Evolutionary conservation across 805 yeast species (phyloP), one percentile per base, ranked within the genome.

Genomic region (Ogataea ramenticola): DNA sequence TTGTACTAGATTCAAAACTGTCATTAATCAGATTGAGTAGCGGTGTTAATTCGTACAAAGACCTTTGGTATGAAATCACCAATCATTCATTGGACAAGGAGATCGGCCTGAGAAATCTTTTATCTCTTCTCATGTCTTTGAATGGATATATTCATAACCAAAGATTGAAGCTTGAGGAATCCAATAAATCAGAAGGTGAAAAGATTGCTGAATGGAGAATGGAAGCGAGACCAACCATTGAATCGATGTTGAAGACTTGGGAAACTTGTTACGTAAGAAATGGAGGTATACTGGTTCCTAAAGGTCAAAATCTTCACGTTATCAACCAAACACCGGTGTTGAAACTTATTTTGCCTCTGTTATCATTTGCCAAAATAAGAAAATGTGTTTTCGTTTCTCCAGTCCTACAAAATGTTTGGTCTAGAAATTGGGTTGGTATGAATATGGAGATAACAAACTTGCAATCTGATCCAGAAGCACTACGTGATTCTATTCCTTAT

Each of bases 401-500:
- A 3, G 71, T 82, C 7, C 67, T 84, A 56, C 69, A 72, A 44
- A 70, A 71, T 37, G 77, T 82, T 5, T 77, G 88, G 75, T 56
- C 65, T 43, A 78, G 82, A 52, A 82, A 85, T 59, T 84, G 89
- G 87, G 66, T 58, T 15, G 75, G 71, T 0, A 80, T 85, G 88
- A 81, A 80, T 51, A 50, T 56, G 8, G 70, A 70, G 38, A 63
- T 82, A 45, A 67, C 71, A 46, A 60, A 60, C 29, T 58, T 81
- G 36, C 64, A 70, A 40, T 62, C 65, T 37, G 82, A 83, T 55
- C 72, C 77, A 42, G 87, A 82, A 48, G 80, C 82, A 4, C 64
- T 82, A 41, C 71, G 82, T 41, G 89, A 82, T 54, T 75, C 85
- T 10, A 70, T 81, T 2, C 70, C 69, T 36, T 73, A 77, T 51